A percentile compares a stretch with the other conserved stretches of the same genome.
phyloP scores from a whole-genome alignment of 2,329 filamentous ascomycete species.

The Lachnellula arida region DNA sequence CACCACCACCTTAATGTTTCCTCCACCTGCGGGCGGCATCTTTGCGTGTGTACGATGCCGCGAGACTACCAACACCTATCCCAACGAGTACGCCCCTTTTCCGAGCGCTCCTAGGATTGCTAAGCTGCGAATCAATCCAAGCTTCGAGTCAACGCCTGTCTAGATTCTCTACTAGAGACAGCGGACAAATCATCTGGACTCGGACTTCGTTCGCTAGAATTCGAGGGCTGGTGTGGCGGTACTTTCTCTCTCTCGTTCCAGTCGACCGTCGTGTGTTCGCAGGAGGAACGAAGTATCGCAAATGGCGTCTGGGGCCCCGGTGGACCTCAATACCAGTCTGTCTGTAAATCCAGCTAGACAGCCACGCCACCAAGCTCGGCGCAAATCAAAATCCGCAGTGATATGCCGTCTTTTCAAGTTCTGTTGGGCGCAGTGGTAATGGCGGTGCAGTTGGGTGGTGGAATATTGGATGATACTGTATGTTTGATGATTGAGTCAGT shows the following conservation, averaged over 20 bases:
- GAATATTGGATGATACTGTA: neutral
- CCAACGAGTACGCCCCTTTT: conserved; percentile 10
- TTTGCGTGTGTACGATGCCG: conserved; percentile 21
- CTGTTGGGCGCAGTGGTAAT: neutral
- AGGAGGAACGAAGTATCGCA: neutral
- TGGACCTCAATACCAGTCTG: neutral
- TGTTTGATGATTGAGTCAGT: neutral
- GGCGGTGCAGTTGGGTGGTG: neutral
- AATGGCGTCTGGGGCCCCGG: neutral
- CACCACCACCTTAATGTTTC: conserved; percentile 99
- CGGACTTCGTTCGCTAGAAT: neutral
- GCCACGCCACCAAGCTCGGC: neutral
- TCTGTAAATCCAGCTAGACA: neutral
- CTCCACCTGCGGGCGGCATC: conserved; percentile 52
- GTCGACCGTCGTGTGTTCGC: neutral
- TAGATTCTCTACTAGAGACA: neutral
- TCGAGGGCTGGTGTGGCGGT: neutral
- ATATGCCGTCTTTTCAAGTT: neutral
- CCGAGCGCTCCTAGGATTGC: neutral
- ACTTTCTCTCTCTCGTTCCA: neutral
- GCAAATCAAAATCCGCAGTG: neutral
- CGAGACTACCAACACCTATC: conserved; percentile 6
- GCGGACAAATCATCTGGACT: conserved; percentile 6
- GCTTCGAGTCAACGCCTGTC: conserved; percentile 3
- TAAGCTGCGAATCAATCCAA: neutral